These are phyloP conservation scores for Solanum chiquidenum DNA, from an alignment of 257 asterid genomes.

Conservation along the genomic window DNA sequence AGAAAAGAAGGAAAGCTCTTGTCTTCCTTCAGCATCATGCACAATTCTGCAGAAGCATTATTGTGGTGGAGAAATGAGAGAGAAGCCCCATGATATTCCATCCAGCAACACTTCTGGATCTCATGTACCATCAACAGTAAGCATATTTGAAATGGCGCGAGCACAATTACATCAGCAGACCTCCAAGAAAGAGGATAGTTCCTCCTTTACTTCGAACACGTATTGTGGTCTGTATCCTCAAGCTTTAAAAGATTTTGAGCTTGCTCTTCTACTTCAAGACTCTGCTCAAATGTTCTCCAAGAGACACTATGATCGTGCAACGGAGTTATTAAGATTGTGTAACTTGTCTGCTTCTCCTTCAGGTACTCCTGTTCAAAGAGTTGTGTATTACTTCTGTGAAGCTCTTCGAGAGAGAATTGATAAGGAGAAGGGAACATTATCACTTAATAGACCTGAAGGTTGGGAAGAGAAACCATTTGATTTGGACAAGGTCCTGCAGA, in stretches of 20 bases:
- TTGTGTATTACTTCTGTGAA: constrained; percentile 10
- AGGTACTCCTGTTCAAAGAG: constrained; percentile 21
- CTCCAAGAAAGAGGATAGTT: neutral
- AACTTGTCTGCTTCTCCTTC: constrained; percentile 1
- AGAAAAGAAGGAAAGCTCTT: neutral
- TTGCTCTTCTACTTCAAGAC: constrained; percentile 15
- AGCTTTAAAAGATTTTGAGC: constrained; percentile 7
- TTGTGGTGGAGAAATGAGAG: neutral
- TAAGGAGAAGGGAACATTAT: neutral
- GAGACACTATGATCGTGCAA: constrained; percentile 17
- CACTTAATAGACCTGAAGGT: neutral
- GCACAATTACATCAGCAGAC: neutral
- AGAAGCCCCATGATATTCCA: neutral
- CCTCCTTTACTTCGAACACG: neutral
- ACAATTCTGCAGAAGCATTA: neutral
- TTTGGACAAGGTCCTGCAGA: constrained; percentile 4
- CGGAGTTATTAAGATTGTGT: constrained; percentile 9
- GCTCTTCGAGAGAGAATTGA: constrained; percentile 26
- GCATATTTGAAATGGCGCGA: constrained; percentile 19
- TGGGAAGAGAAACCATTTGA: constrained; percentile 1
- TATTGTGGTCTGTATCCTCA: neutral
- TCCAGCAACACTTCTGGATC: neutral
- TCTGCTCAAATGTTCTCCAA: constrained; percentile 12
- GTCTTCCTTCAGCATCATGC: constrained; percentile 6
- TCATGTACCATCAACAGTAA: constrained; percentile 2